Percentiles rank a stretch among this genome's conserved stretches.
phyloP scores from a whole-genome alignment of 2,329 filamentous ascomycete species.

The Raffaelea deltoideospora region DNA sequence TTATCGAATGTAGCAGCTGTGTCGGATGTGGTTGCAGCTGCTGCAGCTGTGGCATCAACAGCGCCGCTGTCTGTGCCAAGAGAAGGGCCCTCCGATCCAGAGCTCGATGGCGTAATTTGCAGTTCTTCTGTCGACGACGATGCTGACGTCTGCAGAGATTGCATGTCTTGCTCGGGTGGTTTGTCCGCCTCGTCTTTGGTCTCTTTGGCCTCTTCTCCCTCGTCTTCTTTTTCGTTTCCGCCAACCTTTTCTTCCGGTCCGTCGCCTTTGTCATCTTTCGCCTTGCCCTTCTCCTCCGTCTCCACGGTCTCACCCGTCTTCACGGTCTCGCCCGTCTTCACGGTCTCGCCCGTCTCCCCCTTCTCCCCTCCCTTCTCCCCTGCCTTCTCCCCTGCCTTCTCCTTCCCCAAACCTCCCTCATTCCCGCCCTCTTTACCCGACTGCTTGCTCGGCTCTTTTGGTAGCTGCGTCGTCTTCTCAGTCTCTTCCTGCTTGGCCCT shows the following conservation, averaged over 20 bases:
- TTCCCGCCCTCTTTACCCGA: not conserved
- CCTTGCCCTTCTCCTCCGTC: conserved; percentile 15
- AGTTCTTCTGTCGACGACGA: conserved; percentile 10
- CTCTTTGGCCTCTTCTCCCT: conserved; percentile 8
- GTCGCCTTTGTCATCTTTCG: conserved; percentile 17
- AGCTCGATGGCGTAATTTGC: too few relatives aligned
- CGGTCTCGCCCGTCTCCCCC: conserved; percentile 2
- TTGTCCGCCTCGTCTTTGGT: conserved; percentile 8
- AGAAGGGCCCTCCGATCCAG: too few relatives aligned
- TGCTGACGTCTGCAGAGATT: not conserved
- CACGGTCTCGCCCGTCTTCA: too few relatives aligned
- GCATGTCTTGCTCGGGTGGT: not conserved
- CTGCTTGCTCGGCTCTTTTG: not conserved
- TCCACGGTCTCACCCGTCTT: too few relatives aligned
- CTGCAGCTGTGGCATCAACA: too few relatives aligned
- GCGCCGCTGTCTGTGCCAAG: too few relatives aligned
- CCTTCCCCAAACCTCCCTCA: too few relatives aligned
- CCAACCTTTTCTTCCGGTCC: conserved; percentile 5
- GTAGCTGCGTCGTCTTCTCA: not conserved
- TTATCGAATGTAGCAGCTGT: too few relatives aligned
- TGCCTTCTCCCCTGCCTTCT: conserved; percentile 8
- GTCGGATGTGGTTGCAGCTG: too few relatives aligned
- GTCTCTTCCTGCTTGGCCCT: conserved; percentile 3
- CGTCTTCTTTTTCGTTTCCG: conserved; percentile 1
- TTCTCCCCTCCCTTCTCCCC: conserved; percentile 8